These are phyloP conservation scores for Agrocybe chaxingu DNA, from an alignment of 768 basidiomycete species.

Conservation along the genomic window DNA sequence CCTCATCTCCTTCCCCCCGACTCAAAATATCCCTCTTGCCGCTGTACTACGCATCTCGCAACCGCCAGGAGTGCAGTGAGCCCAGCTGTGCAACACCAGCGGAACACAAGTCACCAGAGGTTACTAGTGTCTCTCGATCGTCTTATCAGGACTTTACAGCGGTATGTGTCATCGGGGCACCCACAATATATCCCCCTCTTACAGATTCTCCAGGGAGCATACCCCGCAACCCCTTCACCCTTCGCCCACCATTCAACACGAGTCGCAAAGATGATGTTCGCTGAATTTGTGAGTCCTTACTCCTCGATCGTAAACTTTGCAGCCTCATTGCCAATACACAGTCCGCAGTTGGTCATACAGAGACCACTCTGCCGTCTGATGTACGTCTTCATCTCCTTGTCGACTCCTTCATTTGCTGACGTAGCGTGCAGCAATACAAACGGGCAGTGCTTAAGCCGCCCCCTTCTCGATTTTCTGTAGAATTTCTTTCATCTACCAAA, in stretches of 20 bases:
- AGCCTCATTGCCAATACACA: not conserved
- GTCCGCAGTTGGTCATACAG: constrained; percentile 6
- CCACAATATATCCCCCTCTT: too few relatives aligned
- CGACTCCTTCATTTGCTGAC: not conserved
- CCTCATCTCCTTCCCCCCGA: constrained; percentile 10
- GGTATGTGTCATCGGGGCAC: too few relatives aligned
- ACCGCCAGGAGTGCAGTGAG: too few relatives aligned
- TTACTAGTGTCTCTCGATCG: too few relatives aligned
- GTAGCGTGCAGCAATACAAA: constrained; percentile 46
- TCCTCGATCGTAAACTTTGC: not conserved
- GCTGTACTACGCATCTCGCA: not conserved
- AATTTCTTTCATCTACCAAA: constrained; percentile 56
- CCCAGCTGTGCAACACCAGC: too few relatives aligned
- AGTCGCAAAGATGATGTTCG: constrained; percentile 9
- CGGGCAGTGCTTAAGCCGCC: constrained; percentile 57
- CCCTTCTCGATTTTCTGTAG: constrained; percentile 57
- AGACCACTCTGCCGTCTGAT: constrained; percentile 14
- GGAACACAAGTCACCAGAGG: too few relatives aligned
- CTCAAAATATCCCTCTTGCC: constrained; percentile 3
- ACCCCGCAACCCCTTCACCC: too few relatives aligned
- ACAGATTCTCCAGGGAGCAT: too few relatives aligned
- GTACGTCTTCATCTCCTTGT: constrained; percentile 1
- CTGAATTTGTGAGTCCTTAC: constrained; percentile 5
- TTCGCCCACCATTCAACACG: too few relatives aligned
- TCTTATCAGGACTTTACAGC: too few relatives aligned